A percentile compares a stretch with the other conserved stretches of the same genome.
These are phyloP conservation scores for Plasmodium inui DNA, from an alignment of 169 alveolate genomes.

Conservation along the genomic window DNA sequence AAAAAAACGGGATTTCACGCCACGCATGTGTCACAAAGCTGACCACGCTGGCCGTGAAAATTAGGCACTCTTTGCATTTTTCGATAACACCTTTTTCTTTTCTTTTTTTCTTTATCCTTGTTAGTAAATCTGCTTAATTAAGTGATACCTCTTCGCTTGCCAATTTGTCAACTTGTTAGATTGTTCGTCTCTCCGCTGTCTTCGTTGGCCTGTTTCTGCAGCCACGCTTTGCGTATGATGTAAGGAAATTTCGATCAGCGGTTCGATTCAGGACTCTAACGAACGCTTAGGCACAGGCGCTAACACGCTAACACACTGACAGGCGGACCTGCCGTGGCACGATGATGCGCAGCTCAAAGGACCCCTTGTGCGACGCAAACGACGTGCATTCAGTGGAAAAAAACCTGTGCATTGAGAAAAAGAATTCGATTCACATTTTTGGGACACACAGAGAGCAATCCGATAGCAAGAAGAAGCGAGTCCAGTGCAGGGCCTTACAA, in stretches of 20 bases:
- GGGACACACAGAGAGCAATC: not conserved
- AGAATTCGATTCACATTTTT: not conserved
- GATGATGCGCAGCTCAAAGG: slow-evolving; percentile 9
- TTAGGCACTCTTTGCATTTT: not conserved
- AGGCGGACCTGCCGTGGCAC: not conserved
- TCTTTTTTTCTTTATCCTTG: slow-evolving; percentile 8
- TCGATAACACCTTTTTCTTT: not conserved
- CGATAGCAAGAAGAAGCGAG: slow-evolving; percentile 17
- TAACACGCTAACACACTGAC: not conserved
- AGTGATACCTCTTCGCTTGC: not conserved
- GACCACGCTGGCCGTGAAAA: not conserved
- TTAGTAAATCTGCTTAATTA: slow-evolving; percentile 2
- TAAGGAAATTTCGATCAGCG: not conserved
- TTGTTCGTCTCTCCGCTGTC: not conserved
- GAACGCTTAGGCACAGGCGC: not conserved
- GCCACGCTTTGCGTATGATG: not conserved
- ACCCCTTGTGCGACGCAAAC: slow-evolving; percentile 18
- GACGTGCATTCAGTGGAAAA: not conserved
- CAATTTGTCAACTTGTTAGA: not conserved
- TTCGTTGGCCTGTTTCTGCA: not conserved
- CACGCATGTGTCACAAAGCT: slow-evolving; percentile 17
- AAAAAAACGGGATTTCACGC: not conserved
- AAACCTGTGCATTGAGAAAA: not conserved
- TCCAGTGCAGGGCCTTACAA: not conserved
- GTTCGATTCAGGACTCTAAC: not conserved